Evolutionary conservation across 768 basidiomycete genomes (phyloP).

Genomic region (Kockovaella imperatae): DNA sequence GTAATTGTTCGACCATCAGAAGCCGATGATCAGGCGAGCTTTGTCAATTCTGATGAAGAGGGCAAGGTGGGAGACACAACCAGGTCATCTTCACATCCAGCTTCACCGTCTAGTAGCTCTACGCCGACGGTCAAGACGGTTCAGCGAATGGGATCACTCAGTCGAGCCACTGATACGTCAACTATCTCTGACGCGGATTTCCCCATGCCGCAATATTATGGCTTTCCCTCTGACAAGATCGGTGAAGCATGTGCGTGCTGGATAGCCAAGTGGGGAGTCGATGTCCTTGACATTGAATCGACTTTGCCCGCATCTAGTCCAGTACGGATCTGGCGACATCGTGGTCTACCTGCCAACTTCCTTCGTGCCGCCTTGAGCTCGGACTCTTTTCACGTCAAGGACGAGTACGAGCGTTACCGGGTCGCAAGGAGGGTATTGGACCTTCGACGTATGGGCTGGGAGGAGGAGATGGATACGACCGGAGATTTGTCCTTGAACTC

Average conservation of each 20-base stretch:
- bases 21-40: not conserved
- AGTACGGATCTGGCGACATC: slow-evolving; percentile 59
- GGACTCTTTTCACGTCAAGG: slow-evolving; percentile 69
- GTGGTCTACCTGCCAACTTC: slow-evolving; percentile 68
- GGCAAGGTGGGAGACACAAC: too few relatives aligned
- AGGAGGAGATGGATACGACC: slow-evolving; percentile 19
- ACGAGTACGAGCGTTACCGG: slow-evolving; percentile 71
- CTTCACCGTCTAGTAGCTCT: too few relatives aligned
- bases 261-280: slow-evolving; percentile 75
- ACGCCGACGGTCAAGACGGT: too few relatives aligned
- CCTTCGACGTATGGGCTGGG: slow-evolving; percentile 44
- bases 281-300: slow-evolving; percentile 64
- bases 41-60: too few relatives aligned
- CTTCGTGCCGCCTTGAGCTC: slow-evolving; percentile 64
- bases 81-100: too few relatives aligned
- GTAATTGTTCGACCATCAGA: not conserved
- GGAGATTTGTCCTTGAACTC: slow-evolving; percentile 8
- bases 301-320: not conserved
- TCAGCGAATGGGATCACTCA: too few relatives aligned
- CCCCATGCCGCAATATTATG: slow-evolving; percentile 57
- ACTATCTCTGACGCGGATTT: too few relatives aligned
- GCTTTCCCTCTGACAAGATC: slow-evolving; percentile 82
- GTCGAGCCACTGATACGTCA: too few relatives aligned
- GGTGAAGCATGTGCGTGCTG: slow-evolving; percentile 83
- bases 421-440: slow-evolving; percentile 70